A percentile compares a stretch with the other conserved stretches of the same genome.
These are phyloP conservation scores for Pilobolus umbonatus DNA, from an alignment of 192 early-diverging fungal species.

Conservation along the genomic window DNA sequence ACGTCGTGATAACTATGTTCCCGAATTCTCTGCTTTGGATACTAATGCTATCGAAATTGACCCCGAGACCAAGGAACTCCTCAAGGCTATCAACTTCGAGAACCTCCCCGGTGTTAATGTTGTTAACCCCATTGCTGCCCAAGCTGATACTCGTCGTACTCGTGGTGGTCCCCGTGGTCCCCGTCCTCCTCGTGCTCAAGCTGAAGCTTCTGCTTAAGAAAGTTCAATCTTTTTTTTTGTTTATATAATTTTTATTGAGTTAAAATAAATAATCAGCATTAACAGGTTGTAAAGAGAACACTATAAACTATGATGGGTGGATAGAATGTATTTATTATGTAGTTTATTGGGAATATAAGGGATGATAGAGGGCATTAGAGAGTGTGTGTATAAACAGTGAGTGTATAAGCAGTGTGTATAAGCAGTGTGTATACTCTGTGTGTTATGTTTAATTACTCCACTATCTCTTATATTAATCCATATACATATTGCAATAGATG, in stretches of 20 bases:
- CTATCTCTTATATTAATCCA: too few species aligned
- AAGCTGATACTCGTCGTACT: constrained; percentile 33
- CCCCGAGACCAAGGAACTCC: constrained; percentile 89
- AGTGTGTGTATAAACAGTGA: background rate
- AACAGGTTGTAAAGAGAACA: too few species aligned
- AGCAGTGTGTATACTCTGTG: background rate
- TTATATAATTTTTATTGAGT: background rate
- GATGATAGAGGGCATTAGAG: background rate
- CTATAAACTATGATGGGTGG: too few species aligned
- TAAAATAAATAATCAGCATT: too few species aligned
- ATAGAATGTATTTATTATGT: too few species aligned
- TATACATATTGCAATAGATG: too few species aligned
- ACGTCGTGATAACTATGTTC: constrained; percentile 99
- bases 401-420: background rate
- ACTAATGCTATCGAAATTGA: constrained; percentile 90
- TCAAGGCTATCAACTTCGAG: constrained; percentile 97
- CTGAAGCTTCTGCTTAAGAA: background rate
- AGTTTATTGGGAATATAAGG: too few species aligned
- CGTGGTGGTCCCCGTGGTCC: constrained; percentile 26
- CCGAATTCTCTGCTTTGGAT: constrained; percentile 95
- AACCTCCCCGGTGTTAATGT: constrained; percentile 80
- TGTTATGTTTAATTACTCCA: background rate
- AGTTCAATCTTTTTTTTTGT: background rate
- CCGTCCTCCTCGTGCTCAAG: background rate
- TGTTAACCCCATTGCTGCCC: constrained; percentile 41